These are phyloP conservation scores for Russula compacta DNA, from an alignment of 768 basidiomycete species.

Conservation along the genomic window DNA sequence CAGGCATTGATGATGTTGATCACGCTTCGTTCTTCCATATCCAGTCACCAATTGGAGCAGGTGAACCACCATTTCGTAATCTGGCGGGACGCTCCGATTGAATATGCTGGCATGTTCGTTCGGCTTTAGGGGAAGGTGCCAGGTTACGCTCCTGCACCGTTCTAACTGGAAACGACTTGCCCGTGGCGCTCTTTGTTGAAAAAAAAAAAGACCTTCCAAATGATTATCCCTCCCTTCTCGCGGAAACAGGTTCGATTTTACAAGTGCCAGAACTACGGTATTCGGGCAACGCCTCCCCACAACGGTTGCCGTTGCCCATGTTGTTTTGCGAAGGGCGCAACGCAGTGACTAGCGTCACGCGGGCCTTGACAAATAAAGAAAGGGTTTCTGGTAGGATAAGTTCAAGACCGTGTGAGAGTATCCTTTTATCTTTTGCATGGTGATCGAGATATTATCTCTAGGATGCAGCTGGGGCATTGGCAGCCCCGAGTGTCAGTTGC, in stretches of 20 bases:
- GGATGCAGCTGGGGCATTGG: neutral
- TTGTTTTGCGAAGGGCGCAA: slow-evolving; percentile 15
- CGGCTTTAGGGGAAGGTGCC: slow-evolving; percentile 41
- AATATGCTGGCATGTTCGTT: slow-evolving; percentile 23
- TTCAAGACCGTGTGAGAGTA: slow-evolving; percentile 41
- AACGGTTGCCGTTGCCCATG: slow-evolving; percentile 37
- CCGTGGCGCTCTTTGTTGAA: slow-evolving; percentile 48
- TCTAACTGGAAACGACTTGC: slow-evolving; percentile 26
- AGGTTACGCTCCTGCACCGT: slow-evolving; percentile 53
- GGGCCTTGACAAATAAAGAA: slow-evolving; percentile 42
- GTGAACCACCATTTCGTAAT: slow-evolving; percentile 48
- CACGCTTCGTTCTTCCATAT: slow-evolving; percentile 1
- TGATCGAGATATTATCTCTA: slow-evolving; percentile 23
- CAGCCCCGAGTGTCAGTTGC: neutral
- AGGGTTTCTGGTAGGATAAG: slow-evolving; percentile 37
- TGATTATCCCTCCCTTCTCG: neutral
- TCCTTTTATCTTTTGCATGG: slow-evolving; percentile 36
- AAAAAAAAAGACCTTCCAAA: slow-evolving; percentile 32
- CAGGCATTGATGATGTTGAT: neutral
- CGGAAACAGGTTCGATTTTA: slow-evolving; percentile 35
- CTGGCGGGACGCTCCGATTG: slow-evolving; percentile 41
- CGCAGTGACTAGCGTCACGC: slow-evolving; percentile 31
- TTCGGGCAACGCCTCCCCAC: slow-evolving; percentile 21
- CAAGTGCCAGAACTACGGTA: slow-evolving; percentile 47
- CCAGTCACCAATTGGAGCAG: slow-evolving; percentile 28